These are phyloP conservation scores for Pythium sp. DNA, from an alignment of 352 stramenopile genomes.

Conservation along the genomic window DNA sequence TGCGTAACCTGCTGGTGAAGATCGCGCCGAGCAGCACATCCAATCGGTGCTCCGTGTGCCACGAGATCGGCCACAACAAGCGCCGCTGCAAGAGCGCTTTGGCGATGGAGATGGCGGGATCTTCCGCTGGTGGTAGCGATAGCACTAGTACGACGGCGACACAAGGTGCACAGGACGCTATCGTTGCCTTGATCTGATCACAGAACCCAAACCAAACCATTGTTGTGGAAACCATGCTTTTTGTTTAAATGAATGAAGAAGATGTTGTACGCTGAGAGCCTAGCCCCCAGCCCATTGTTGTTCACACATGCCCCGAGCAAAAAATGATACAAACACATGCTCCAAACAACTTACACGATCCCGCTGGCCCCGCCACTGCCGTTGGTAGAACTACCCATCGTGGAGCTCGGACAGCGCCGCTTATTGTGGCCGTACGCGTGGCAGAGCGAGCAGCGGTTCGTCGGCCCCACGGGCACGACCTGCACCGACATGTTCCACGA, in stretches of 20 bases:
- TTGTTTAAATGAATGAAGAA: background rate
- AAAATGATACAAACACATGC: background rate
- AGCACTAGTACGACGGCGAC: background rate
- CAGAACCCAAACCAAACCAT: background rate
- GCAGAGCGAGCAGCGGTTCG: conserved; percentile 43
- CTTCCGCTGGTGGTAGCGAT: background rate
- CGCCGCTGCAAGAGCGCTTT: conserved; percentile 26
- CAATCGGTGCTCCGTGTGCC: conserved; percentile 43
- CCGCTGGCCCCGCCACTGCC: background rate
- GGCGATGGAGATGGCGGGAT: background rate
- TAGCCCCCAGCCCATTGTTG: background rate
- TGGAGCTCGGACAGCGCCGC: conserved; percentile 12
- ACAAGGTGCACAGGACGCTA: background rate
- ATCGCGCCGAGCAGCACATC: conserved; percentile 22
- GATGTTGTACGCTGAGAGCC: background rate
- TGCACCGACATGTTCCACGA: conserved; percentile 34
- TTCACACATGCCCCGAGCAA: background rate
- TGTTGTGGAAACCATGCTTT: background rate
- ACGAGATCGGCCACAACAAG: conserved; percentile 43
- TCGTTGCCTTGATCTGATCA: background rate
- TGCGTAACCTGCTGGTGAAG: conserved; percentile 34
- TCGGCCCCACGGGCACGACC: conserved; percentile 25
- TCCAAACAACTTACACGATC: background rate
- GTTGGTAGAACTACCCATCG: background rate
- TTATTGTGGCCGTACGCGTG: conserved; percentile 47